Evolutionary conservation across 2,329 filamentous ascomycete species (phyloP).

Genomic region (Akanthomyces muscarius): DNA sequence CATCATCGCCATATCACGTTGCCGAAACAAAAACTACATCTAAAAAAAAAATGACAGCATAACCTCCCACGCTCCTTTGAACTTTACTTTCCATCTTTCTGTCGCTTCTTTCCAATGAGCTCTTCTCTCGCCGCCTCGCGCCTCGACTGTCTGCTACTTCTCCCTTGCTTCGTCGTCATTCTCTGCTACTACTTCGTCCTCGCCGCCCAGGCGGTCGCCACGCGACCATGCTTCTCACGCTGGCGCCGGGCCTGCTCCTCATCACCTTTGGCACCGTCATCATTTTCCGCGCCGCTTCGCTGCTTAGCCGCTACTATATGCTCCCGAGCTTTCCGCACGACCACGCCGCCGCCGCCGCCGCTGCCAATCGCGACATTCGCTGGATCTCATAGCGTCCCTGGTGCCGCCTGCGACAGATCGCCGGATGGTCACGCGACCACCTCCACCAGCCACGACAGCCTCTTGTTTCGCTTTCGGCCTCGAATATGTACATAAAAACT

Average conservation of each 20-base stretch:
- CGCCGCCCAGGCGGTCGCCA: neutral
- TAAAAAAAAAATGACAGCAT: neutral
- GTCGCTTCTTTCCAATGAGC: neutral
- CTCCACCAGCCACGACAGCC: slow-evolving; percentile 8
- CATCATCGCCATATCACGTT: neutral
- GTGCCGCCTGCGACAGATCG: neutral
- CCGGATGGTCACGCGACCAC: slow-evolving; percentile 9
- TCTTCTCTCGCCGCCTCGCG: neutral
- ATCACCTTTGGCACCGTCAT: slow-evolving; percentile 15
- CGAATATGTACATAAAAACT: slow-evolving; percentile 3
- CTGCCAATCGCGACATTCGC: slow-evolving; percentile 13
- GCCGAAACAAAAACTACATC: neutral
- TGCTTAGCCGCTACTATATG: slow-evolving; percentile 13
- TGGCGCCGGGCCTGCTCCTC: slow-evolving; percentile 13
- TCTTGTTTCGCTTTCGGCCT: neutral
- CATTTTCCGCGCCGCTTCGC: slow-evolving; percentile 15
- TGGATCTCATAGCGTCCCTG: slow-evolving; percentile 8
- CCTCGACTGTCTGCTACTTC: neutral
- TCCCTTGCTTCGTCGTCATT: neutral
- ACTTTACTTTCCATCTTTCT: neutral
- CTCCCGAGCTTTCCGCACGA: slow-evolving; percentile 15
- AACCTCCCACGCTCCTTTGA: slow-evolving; percentile 1
- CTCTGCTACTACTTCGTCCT: slow-evolving; percentile 3
- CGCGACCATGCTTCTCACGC: slow-evolving; percentile 16
- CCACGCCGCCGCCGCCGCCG: neutral